A percentile compares a stretch with the other conserved stretches of the same genome.
phyloP scores from a whole-genome alignment of 345 rosid species.

The Dipteronia dyeriana region DNA sequence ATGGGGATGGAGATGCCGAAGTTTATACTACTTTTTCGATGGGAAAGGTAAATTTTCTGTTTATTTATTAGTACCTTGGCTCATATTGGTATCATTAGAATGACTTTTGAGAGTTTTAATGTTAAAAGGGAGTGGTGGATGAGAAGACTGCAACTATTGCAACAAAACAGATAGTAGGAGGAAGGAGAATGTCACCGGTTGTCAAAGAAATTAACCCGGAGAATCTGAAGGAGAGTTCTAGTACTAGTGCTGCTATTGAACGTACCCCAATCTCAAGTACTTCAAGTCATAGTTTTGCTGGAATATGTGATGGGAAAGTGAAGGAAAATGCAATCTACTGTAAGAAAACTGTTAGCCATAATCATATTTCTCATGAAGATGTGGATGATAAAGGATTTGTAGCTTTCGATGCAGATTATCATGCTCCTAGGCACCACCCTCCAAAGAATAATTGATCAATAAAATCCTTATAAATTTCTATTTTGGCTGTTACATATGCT shows the following conservation, averaged over 20 bases:
- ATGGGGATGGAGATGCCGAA: slow-evolving; percentile 13
- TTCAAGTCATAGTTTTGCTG: neutral
- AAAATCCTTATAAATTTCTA: neutral
- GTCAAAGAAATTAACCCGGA: neutral
- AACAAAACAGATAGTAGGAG: neutral
- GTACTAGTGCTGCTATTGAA: neutral
- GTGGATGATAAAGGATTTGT: slow-evolving; percentile 49
- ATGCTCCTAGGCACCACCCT: slow-evolving; percentile 74
- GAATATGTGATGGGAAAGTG: neutral
- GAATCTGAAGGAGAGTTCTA: slow-evolving; percentile 10
- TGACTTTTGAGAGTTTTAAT: neutral
- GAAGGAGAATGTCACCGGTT: slow-evolving; percentile 12
- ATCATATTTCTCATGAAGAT: slow-evolving; percentile 17
- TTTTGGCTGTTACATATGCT: neutral
- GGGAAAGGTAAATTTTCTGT: slow-evolving; percentile 5
- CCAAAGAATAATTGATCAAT: slow-evolving; percentile 64
- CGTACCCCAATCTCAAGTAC: neutral
- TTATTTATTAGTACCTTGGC: neutral
- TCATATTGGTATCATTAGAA: neutral
- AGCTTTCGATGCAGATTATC: slow-evolving; percentile 75
- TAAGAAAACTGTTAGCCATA: neutral
- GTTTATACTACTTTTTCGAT: neutral
- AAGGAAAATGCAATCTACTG: neutral
- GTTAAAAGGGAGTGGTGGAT: neutral
- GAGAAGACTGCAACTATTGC: neutral